A percentile compares a stretch with the other conserved stretches of the same genome.
These are phyloP conservation scores for Kalanchoe fedtschenkoi DNA, from an alignment of 164 flowering plant genomes.

Conservation along the genomic window DNA sequence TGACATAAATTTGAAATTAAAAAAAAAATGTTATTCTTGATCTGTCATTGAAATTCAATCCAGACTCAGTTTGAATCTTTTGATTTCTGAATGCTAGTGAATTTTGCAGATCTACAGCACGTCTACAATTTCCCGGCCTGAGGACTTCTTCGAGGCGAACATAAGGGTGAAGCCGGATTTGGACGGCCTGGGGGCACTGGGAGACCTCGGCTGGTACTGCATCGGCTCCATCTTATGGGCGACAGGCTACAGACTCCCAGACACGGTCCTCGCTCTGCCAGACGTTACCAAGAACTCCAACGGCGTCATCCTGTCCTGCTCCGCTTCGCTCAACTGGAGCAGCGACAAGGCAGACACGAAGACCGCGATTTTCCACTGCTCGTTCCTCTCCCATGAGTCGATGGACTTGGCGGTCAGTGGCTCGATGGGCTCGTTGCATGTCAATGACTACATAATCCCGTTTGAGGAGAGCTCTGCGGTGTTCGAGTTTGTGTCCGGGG, in stretches of 20 bases:
- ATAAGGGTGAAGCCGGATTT: slow-evolving; percentile 35
- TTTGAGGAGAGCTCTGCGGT: slow-evolving; percentile 24
- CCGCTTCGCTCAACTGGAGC: slow-evolving; percentile 22
- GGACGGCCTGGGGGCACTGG: slow-evolving; percentile 33
- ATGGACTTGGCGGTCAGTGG: slow-evolving; percentile 24
- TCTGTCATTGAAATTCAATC: too few species aligned
- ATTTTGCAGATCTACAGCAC: slow-evolving; percentile 14
- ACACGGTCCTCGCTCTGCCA: slow-evolving; percentile 25
- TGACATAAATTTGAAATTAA: too few species aligned
- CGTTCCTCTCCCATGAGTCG: slow-evolving; percentile 27
- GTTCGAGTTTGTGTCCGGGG: slow-evolving; percentile 19
- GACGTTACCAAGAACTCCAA: slow-evolving; percentile 11
- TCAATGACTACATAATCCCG: slow-evolving; percentile 40
- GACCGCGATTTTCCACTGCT: slow-evolving; percentile 26
- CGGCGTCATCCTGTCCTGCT: slow-evolving; percentile 29
- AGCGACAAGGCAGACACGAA: slow-evolving; percentile 9
- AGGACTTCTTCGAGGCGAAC: slow-evolving; percentile 20
- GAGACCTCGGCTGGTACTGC: slow-evolving; percentile 47
- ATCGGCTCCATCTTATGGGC: slow-evolving; percentile 36
- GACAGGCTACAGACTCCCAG: slow-evolving; percentile 26
- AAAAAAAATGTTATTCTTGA: too few species aligned
- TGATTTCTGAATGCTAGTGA: background rate
- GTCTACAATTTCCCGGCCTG: slow-evolving; percentile 17
- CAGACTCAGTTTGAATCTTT: too few species aligned
- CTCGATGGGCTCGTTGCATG: slow-evolving; percentile 23